These are phyloP conservation scores for Colletotrichum tamarilloi DNA, from an alignment of 2,329 filamentous ascomycete species.

Conservation along the genomic window DNA sequence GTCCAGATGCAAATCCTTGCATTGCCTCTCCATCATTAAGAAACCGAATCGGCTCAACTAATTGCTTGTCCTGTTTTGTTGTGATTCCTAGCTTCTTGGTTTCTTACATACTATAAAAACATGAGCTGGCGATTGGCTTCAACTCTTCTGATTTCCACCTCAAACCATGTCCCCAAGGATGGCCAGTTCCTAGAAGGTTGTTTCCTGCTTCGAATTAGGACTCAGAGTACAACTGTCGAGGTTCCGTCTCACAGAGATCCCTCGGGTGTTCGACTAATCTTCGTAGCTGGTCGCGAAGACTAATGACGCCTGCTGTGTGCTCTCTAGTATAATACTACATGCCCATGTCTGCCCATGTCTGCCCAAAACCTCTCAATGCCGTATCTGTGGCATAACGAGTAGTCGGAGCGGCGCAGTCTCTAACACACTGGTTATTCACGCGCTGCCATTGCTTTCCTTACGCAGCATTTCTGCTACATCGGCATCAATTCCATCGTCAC, in stretches of 20 bases:
- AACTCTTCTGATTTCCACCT: not conserved
- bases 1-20: not conserved
- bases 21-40: not conserved
- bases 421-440: slow-evolving; percentile 1
- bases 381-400: not conserved
- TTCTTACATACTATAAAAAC: not conserved
- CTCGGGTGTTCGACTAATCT: not conserved
- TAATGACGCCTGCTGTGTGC: not conserved
- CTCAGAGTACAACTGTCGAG: not conserved
- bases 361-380: not conserved
- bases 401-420: not conserved
- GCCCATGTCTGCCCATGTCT: not conserved
- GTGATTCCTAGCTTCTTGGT: not conserved
- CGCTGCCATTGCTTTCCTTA: slow-evolving; percentile 48
- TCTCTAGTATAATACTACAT: slow-evolving; percentile 20
- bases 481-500: slow-evolving; percentile 65
- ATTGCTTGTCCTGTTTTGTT: not conserved
- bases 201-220: not conserved
- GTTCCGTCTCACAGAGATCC: not conserved
- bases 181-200: not conserved
- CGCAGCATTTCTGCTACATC: slow-evolving; percentile 67
- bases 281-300: not conserved
- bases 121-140: not conserved
- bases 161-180: not conserved
- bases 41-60: no score